Percentiles rank a stretch among this genome's conserved stretches.
These are phyloP conservation scores for Cordyceps militaris DNA, from an alignment of 2,329 filamentous ascomycete genomes.

Conservation along the genomic window DNA sequence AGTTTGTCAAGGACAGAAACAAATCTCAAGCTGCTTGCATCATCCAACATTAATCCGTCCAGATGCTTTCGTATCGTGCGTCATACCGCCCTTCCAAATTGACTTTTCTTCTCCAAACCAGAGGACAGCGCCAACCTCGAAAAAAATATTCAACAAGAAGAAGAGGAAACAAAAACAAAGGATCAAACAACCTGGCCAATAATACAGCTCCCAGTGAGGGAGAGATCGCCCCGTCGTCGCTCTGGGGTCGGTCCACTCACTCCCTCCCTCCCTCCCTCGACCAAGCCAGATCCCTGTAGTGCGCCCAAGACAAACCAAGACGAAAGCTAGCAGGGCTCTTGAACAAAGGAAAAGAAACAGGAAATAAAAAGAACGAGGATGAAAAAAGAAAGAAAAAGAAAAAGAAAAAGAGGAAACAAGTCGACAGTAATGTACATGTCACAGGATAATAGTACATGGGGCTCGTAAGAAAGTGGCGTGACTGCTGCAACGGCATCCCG, in stretches of 20 bases:
- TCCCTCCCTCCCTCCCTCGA: no score
- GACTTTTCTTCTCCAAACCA: neutral
- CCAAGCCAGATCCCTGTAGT: neutral
- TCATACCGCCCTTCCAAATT: neutral
- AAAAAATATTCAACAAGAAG: slow-evolving; percentile 7
- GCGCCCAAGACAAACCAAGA: neutral
- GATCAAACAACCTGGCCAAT: neutral
- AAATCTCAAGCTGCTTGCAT: slow-evolving; percentile 8
- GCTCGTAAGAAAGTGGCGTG: slow-evolving; percentile 14
- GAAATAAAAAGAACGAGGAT: neutral
- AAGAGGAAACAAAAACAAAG: neutral
- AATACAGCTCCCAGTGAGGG: neutral
- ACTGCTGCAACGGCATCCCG: slow-evolving; percentile 3
- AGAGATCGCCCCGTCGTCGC: neutral
- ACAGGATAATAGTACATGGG: slow-evolving; percentile 13
- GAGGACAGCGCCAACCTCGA: neutral
- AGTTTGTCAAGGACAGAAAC: neutral
- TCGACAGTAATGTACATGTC: slow-evolving; percentile 11
- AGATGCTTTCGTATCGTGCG: slow-evolving; percentile 4
- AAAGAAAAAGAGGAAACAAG: neutral
- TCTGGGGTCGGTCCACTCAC: slow-evolving; percentile 3
- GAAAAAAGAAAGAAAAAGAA: neutral
- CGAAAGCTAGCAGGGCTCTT: neutral
- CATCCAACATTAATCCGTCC: slow-evolving; percentile 11
- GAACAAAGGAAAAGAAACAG: neutral